These are phyloP conservation scores for Ophiosphaerella herpotricha DNA, from an alignment of 2,329 filamentous ascomycete species.

Conservation along the genomic window DNA sequence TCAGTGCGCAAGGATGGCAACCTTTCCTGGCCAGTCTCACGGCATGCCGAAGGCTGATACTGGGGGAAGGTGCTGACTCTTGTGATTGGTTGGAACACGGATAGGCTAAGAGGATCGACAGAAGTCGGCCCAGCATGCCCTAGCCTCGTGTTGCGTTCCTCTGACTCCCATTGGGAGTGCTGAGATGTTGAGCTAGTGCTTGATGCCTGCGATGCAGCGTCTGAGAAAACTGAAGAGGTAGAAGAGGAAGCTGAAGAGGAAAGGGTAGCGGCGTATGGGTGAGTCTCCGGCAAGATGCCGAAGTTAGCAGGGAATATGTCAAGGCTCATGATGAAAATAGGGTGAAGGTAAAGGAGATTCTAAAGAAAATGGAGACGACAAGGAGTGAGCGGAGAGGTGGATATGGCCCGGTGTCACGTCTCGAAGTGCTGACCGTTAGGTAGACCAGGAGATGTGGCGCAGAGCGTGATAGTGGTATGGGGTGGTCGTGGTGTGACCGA, in stretches of 20 bases:
- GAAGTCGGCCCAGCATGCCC: slow-evolving; percentile 26
- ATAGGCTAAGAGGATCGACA: slow-evolving; percentile 26
- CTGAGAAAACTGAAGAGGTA: slow-evolving; percentile 77
- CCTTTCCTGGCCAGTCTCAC: slow-evolving; percentile 35
- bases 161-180: slow-evolving; percentile 57
- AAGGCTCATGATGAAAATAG: slow-evolving; percentile 45
- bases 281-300: slow-evolving; percentile 45
- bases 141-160: slow-evolving; percentile 40
- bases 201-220: slow-evolving; percentile 68
- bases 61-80: slow-evolving; percentile 44
- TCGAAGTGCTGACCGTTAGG: slow-evolving; percentile 43
- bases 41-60: slow-evolving; percentile 47
- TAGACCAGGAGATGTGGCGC: slow-evolving; percentile 40
- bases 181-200: slow-evolving; percentile 66
- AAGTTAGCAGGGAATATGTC: slow-evolving; percentile 40
- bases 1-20: slow-evolving; percentile 42
- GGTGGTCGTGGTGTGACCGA: slow-evolving; percentile 48
- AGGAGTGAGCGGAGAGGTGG: slow-evolving; percentile 41
- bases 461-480: slow-evolving; percentile 29
- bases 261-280: slow-evolving; percentile 71
- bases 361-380: slow-evolving; percentile 28
- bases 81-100: slow-evolving; percentile 38
- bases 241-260: slow-evolving; percentile 78
- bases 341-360: slow-evolving; percentile 25
- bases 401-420: slow-evolving; percentile 39